These are phyloP conservation scores for Aspergillus phoenicis DNA, from an alignment of 2,329 filamentous ascomycete species.

Conservation along the genomic window DNA sequence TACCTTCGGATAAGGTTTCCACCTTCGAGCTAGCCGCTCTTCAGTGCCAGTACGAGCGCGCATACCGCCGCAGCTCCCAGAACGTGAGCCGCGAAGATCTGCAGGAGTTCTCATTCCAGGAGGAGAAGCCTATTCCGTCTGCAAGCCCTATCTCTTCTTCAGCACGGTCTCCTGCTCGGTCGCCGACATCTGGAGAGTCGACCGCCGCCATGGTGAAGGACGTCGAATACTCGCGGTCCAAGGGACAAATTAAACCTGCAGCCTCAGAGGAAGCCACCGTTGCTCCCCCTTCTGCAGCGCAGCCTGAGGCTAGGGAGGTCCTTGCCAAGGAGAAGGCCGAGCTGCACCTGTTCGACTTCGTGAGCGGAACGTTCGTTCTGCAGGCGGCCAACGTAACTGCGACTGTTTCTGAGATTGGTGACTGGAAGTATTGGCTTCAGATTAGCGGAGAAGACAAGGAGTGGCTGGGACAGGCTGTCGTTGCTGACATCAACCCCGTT, in stretches of 20 bases:
- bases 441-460: conserved; percentile 73
- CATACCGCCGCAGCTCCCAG: conserved; percentile 78
- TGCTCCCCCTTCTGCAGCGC: conserved; percentile 61
- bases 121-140: conserved; percentile 62
- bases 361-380: conserved; percentile 78
- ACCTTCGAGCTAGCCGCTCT: conserved; percentile 81
- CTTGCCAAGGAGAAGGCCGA: conserved; percentile 77
- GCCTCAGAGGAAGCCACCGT: conserved; percentile 54
- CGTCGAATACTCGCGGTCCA: conserved; percentile 45
- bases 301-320: conserved; percentile 71
- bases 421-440: conserved; percentile 96
- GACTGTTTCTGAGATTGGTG: conserved; percentile 80
- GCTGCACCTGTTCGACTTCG: conserved; percentile 90
- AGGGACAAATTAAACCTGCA: conserved; percentile 42
- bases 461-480: conserved; percentile 83
- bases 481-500: conserved; percentile 92
- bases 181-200: conserved; percentile 45
- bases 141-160: conserved; percentile 61
- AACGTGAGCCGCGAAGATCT: conserved; percentile 81
- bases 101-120: conserved; percentile 75
- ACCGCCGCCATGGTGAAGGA: conserved; percentile 49
- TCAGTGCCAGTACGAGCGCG: conserved; percentile 97
- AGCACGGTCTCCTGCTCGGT: conserved; percentile 36
- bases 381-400: conserved; percentile 76
- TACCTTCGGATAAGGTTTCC: conserved; percentile 69